Evolutionary conservation across 768 basidiomycete genomes (phyloP).

Genomic region (Boletus bicolor): DNA sequence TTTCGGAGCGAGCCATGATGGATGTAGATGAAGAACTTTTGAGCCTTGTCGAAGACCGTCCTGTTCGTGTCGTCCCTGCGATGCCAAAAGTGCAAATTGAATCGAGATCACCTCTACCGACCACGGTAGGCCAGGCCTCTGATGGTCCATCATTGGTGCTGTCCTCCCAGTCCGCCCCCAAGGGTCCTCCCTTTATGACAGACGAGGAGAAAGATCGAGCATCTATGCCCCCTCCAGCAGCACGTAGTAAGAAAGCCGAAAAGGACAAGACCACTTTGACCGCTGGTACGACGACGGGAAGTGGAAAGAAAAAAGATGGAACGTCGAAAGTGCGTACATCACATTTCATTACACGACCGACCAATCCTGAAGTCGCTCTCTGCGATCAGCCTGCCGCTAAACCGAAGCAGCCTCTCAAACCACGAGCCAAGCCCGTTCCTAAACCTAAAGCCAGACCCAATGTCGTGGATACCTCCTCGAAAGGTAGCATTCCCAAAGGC

Average conservation of each 20-base stretch:
- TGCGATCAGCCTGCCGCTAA: slow-evolving; percentile 21
- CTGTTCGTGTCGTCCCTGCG: slow-evolving; percentile 3
- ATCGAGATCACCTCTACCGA: neutral
- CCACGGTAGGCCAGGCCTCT: neutral
- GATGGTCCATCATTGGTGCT: neutral
- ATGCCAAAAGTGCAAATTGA: neutral
- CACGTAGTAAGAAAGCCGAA: slow-evolving; percentile 24
- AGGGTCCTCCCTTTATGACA: slow-evolving; percentile 6
- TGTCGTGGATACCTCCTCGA: slow-evolving; percentile 13
- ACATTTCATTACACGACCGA: neutral
- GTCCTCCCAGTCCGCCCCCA: slow-evolving; percentile 8
- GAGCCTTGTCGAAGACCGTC: slow-evolving; percentile 60
- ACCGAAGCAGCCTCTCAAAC: slow-evolving; percentile 31
- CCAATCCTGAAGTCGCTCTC: neutral
- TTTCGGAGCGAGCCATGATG: slow-evolving; percentile 32
- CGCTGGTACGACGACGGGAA: slow-evolving; percentile 16
- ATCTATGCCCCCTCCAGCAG: slow-evolving; percentile 57
- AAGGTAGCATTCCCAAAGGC: slow-evolving; percentile 18
- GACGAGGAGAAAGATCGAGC: slow-evolving; percentile 39
- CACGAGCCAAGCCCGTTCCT: slow-evolving; percentile 29
- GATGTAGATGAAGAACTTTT: slow-evolving; percentile 63
- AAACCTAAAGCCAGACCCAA: slow-evolving; percentile 29
- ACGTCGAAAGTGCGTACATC: slow-evolving; percentile 20
- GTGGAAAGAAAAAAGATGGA: slow-evolving; percentile 36
- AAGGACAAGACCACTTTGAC: slow-evolving; percentile 18